phyloP scores from a whole-genome alignment of 352 stramenopile species.

The Pythium monospermum region DNA sequence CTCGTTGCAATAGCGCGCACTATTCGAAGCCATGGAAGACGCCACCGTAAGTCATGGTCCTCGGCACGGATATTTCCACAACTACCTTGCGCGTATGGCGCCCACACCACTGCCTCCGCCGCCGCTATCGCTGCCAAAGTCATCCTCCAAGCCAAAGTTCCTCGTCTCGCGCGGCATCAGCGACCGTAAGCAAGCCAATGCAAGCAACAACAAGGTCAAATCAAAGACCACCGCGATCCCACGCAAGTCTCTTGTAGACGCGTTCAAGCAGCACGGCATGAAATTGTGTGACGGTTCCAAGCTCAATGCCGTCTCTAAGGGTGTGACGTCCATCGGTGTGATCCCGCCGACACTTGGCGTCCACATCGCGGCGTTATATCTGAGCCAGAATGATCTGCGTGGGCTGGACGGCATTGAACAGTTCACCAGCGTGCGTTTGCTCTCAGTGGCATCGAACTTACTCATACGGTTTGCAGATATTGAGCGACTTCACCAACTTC shows the following conservation, averaged over 20 bases:
- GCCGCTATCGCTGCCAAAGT: slow-evolving; percentile 11
- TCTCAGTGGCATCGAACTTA: slow-evolving; percentile 63
- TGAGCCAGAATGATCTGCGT: slow-evolving; percentile 76
- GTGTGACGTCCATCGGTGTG: slow-evolving; percentile 39
- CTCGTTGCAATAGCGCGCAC: too few species aligned
- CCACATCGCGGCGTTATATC: slow-evolving; percentile 56
- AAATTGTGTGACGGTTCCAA: slow-evolving; percentile 67
- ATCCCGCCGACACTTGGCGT: slow-evolving; percentile 39
- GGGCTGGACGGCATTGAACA: slow-evolving; percentile 52
- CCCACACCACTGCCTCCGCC: slow-evolving; percentile 16
- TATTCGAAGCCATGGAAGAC: slow-evolving; percentile 16
- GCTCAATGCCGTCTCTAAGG: slow-evolving; percentile 66
- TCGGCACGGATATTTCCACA: slow-evolving; percentile 21
- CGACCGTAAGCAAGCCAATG: neutral
- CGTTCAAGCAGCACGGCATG: slow-evolving; percentile 66
- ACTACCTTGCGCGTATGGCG: slow-evolving; percentile 24
- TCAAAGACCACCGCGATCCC: neutral
- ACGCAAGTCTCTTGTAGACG: slow-evolving; percentile 61
- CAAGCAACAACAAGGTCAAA: too few species aligned
- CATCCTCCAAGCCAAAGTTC: neutral
- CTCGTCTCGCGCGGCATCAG: neutral
- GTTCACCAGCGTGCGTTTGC: slow-evolving; percentile 46
- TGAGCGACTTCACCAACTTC: slow-evolving; percentile 27
- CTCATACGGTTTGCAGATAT: slow-evolving; percentile 43
- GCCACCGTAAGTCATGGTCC: too few species aligned